phyloP scores from a whole-genome alignment of 225 moss, liverwort and hornwort species.

The Straminergon stramineum region DNA sequence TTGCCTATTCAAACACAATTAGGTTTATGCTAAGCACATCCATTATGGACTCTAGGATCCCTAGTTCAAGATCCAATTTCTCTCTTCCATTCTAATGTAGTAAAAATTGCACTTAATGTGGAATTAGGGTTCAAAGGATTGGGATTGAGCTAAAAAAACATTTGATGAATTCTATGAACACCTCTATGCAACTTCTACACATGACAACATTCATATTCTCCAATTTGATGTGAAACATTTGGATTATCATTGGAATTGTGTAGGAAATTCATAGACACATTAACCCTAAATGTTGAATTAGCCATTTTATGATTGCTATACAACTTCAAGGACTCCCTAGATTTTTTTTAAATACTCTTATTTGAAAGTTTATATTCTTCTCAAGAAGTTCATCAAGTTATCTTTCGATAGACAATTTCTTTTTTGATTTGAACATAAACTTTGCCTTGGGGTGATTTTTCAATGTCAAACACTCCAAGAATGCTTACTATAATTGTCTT shows the following conservation, averaged over 20 bases:
- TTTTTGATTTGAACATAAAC: no score
- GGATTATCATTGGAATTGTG: not conserved
- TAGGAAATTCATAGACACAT: not conserved
- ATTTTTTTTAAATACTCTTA: no score
- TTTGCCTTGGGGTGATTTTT: no score
- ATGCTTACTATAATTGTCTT: no score
- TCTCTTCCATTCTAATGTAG: not conserved
- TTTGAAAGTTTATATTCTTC: no score
- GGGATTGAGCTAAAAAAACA: not conserved
- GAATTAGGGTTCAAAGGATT: not conserved
- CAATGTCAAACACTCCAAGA: no score
- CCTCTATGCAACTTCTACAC: not conserved
- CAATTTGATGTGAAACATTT: not conserved
- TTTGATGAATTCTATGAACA: not conserved
- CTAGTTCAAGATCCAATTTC: not conserved
- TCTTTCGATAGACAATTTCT: no score
- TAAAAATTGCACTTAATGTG: not conserved
- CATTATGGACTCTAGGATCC: fast-evolving
- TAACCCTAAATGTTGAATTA: no score
- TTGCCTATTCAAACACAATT: no score
- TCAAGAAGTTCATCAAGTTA: no score
- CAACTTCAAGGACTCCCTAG: fast-evolving
- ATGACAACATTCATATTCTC: not conserved
- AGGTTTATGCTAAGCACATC: not conserved
- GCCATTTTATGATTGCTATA: not conserved